Percentiles rank a stretch among this genome's conserved stretches.
phyloP scores from a whole-genome alignment of 768 basidiomycete species.

The Kwoniella newhampshirensis region DNA sequence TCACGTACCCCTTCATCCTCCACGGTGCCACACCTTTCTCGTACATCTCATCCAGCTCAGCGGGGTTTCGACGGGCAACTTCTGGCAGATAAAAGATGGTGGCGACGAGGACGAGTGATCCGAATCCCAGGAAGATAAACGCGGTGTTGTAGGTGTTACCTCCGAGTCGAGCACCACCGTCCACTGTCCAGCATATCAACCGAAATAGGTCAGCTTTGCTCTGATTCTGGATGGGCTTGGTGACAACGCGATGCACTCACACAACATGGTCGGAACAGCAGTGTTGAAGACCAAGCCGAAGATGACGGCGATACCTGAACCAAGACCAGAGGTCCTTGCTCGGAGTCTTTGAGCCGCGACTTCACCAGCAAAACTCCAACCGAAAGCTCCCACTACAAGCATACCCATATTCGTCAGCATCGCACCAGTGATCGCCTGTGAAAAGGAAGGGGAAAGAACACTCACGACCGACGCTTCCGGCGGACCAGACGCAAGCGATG shows the following conservation, averaged over 20 bases:
- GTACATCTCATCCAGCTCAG: constrained; percentile 34
- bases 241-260: background rate
- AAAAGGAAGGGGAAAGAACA: background rate
- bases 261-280: constrained; percentile 24
- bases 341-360: constrained; percentile 18
- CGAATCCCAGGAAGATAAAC: constrained; percentile 15
- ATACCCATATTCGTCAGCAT: background rate
- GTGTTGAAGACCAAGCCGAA: constrained; percentile 30
- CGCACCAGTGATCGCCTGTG: background rate
- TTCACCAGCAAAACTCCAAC: constrained; percentile 27
- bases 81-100: constrained; percentile 20
- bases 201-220: background rate
- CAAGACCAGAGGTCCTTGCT: constrained; percentile 28
- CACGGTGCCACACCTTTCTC: constrained; percentile 22
- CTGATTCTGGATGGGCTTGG: background rate
- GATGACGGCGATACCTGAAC: constrained; percentile 20
- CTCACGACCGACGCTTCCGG: constrained; percentile 17
- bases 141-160: constrained; percentile 16
- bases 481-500: constrained; percentile 21
- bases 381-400: constrained; percentile 15
- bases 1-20: constrained; percentile 19
- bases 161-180: constrained; percentile 15
- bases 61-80: constrained; percentile 18
- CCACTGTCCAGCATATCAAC: constrained; percentile 2
- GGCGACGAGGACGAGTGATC: constrained; percentile 5